A percentile compares a stretch with the other conserved stretches of the same genome.
Conservation (phyloP, 345 rosid species). For the Lepidium sativum region DNA sequence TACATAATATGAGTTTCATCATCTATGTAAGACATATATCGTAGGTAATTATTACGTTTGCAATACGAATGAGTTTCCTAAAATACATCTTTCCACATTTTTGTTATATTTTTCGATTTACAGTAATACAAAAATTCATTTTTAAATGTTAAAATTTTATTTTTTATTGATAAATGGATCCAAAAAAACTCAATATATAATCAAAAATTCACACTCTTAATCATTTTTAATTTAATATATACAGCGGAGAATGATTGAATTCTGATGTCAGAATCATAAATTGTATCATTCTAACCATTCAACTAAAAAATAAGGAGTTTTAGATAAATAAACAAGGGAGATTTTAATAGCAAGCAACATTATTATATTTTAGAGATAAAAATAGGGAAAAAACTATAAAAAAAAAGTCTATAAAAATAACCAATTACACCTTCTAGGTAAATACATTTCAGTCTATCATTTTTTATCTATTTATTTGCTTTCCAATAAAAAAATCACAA, state of each 20-base stretch:
- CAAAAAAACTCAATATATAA: too few relatives aligned
- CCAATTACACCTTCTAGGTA: background rate
- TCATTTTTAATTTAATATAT: too few relatives aligned
- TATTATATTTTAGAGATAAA: background rate
- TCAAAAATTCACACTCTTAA: too few relatives aligned
- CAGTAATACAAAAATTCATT: too few relatives aligned
- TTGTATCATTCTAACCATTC: too few relatives aligned
- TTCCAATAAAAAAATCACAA: background rate
- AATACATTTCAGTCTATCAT: background rate
- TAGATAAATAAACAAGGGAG: too few relatives aligned
- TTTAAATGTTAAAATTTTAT: too few relatives aligned
- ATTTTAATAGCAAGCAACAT: background rate
- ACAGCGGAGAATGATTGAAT: too few relatives aligned
- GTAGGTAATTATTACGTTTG: constrained; percentile 24
- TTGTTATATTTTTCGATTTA: too few relatives aligned
- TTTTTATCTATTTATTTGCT: background rate
- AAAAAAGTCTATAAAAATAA: background rate
- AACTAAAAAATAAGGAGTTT: too few relatives aligned
- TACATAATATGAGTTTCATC: constrained; percentile 27
- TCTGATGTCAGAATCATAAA: too few relatives aligned
- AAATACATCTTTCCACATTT: constrained; percentile 10
- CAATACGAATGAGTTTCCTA: constrained; percentile 6
- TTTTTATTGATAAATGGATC: too few relatives aligned
- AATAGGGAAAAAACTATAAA: background rate
- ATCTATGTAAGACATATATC: constrained; percentile 15